These are phyloP conservation scores for Phylloporus sp. DNA, from an alignment of 768 basidiomycete genomes.

Conservation along the genomic window DNA sequence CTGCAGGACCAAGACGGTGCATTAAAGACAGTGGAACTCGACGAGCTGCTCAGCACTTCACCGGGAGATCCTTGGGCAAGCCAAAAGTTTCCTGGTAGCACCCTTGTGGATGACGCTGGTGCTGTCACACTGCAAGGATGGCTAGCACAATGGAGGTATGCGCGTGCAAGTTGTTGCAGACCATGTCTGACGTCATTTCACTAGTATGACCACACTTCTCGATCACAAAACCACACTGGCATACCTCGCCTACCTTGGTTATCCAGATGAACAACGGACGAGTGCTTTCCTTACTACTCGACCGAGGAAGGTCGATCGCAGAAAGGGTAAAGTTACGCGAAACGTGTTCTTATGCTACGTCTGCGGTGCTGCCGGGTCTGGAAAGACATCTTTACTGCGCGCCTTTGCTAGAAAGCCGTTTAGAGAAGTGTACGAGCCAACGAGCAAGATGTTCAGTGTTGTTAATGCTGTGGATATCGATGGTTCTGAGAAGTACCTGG, in stretches of 20 bases:
- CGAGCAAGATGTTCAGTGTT: constrained; percentile 84
- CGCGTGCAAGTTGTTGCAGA: constrained; percentile 6
- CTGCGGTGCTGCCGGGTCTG: constrained; percentile 92
- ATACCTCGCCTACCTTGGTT: constrained; percentile 94
- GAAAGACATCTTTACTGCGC: constrained; percentile 85
- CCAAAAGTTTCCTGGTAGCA: constrained; percentile 90
- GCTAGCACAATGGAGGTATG: constrained; percentile 97
- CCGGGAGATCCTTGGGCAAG: constrained; percentile 95
- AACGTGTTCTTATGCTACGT: constrained; percentile 94
- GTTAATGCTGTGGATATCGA: constrained; percentile 95
- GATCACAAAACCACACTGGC: constrained; percentile 89
- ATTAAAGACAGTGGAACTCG: constrained; percentile 75
- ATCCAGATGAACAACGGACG: constrained; percentile 75
- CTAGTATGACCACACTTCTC: constrained; percentile 95
- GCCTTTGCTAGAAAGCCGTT: constrained; percentile 85
- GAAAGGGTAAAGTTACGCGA: constrained; percentile 82
- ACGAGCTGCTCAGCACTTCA: constrained; percentile 88
- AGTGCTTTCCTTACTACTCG: constrained; percentile 82
- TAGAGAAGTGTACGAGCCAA: constrained; percentile 74
- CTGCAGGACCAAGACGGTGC: constrained; percentile 92
- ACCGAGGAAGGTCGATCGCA: constrained; percentile 78
- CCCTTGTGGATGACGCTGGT: constrained; percentile 80
- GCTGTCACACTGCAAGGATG: constrained; percentile 96
- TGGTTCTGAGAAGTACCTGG: constrained; percentile 92
- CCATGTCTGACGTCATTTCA: background rate